Base-by-base conservation (phyloP, 768 basidiomycete species). In the Collybiopsis confluens region DNA sequence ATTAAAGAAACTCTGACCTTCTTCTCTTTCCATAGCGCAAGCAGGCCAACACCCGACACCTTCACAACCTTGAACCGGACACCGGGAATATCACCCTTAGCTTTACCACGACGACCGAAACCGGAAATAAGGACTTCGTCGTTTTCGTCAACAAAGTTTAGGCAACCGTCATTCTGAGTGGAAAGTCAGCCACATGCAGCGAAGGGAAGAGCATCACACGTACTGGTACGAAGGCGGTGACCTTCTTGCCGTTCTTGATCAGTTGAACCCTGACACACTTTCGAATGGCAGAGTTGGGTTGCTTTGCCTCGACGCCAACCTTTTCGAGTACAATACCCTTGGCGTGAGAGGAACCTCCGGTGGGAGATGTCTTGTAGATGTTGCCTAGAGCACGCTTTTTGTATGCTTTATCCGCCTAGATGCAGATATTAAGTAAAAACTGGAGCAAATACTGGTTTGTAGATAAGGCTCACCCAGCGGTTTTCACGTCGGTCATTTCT, bases 191-290 rank as follows among this genome's bases (percentile, higher is more conserved):
- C 18, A 53, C 23, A 33, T 45, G 36, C 58, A 41, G 38, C 33
- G 2, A 36, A 9, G 18, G 20, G 24, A 23, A 45, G 40, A 48
- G 33, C 24, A 45, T 15, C 41, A 42, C 9, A 83, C 91, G 62
- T 65, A 92, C 92, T 58, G 96, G 96, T 37, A 98, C 97, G 87
- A 99, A 99, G 67, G 97, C 97, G 59, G 96, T 98, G 70, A 99
- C 96, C 73, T 98, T 98, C 88, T 99, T 99, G 62, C 97, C 97
- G 79, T 99, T 99, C 85, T 99, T 99, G 74, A 99, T 98, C 63
- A 99, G 82, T 68, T 99, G 97, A 59, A 99, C 97, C 78, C 97
- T 93, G 62, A 99, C 97, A 80, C 97, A 99, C 74, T 99, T 99
- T 74, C 97, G 94, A 75, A 99, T 98, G 71, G 97, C 97, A 70